phyloP scores from a whole-genome alignment of 305 asterid species.

The Fraxinus angustifolia region DNA sequence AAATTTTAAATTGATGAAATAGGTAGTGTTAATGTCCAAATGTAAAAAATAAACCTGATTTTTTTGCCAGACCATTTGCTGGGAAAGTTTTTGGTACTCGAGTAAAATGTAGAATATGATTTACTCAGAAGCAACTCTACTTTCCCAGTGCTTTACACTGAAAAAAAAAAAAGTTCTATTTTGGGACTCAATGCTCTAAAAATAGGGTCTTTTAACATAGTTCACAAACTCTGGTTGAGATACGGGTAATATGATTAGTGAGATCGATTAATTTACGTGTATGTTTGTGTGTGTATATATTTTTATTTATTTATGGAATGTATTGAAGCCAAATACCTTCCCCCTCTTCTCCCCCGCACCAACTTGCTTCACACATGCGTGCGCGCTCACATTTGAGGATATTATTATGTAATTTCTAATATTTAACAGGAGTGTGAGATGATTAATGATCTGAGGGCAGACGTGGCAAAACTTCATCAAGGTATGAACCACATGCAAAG shows the following conservation, averaged over 20 bases:
- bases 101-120: background rate
- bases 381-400: background rate
- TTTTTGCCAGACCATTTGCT: background rate
- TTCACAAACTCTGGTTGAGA: background rate
- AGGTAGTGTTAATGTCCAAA: background rate
- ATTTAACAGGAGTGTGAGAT: slow-evolving; percentile 78
- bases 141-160: background rate
- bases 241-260: background rate
- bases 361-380: background rate
- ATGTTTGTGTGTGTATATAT: background rate
- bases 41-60: background rate
- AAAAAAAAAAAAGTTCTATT: background rate
- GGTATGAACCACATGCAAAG: slow-evolving; percentile 94
- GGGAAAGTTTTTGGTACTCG: background rate
- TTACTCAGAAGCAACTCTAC: background rate
- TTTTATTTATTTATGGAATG: background rate
- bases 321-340: background rate
- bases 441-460: slow-evolving; percentile 72
- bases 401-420: slow-evolving; percentile 12
- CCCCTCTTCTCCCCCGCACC: background rate
- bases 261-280: too few relatives aligned
- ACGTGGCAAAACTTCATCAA: slow-evolving; percentile 80
- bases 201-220: background rate
- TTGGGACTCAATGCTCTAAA: background rate
- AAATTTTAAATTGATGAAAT: background rate